These are phyloP conservation scores for Trichoderma breve DNA, from an alignment of 2,329 filamentous ascomycete species.

Conservation along the genomic window DNA sequence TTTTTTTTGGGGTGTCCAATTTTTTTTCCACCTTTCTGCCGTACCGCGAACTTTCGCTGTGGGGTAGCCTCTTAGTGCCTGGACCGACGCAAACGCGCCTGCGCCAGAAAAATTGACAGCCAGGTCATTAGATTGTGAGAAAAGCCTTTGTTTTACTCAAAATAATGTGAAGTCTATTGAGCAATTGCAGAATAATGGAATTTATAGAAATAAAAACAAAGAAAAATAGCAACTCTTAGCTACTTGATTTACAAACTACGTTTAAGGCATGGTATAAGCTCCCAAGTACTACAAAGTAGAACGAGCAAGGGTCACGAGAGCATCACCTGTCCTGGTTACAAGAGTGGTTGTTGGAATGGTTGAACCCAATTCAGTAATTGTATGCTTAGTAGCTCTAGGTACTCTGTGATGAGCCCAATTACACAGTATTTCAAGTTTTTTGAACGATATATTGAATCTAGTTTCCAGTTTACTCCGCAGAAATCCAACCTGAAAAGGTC, in stretches of 20 bases:
- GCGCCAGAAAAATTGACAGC: neutral
- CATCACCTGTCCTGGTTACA: neutral
- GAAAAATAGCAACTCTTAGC: neutral
- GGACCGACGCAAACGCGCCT: neutral
- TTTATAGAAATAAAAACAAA: neutral
- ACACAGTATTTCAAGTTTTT: neutral
- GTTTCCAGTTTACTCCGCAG: neutral
- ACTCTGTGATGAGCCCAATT: neutral
- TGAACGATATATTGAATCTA: neutral
- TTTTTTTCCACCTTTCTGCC: conserved; percentile 16
- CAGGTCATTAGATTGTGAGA: neutral
- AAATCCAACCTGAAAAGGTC: neutral
- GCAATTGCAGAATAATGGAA: neutral
- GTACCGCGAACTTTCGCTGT: conserved; percentile 17
- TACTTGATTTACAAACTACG: neutral
- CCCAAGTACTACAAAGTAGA: neutral
- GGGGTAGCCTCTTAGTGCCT: conserved; percentile 15
- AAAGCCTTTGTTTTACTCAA: neutral
- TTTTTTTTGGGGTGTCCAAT: conserved; percentile 20
- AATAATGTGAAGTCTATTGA: neutral
- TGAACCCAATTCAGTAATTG: neutral
- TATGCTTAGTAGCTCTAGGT: neutral
- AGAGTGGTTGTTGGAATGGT: neutral
- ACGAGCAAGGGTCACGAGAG: neutral
- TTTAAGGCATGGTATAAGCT: neutral